Evolutionary conservation across 1,284 basidiomycete genomes (phyloP), one percentile per base, ranked within the genome.

Genomic region (Papiliotrema laurentii): DNA sequence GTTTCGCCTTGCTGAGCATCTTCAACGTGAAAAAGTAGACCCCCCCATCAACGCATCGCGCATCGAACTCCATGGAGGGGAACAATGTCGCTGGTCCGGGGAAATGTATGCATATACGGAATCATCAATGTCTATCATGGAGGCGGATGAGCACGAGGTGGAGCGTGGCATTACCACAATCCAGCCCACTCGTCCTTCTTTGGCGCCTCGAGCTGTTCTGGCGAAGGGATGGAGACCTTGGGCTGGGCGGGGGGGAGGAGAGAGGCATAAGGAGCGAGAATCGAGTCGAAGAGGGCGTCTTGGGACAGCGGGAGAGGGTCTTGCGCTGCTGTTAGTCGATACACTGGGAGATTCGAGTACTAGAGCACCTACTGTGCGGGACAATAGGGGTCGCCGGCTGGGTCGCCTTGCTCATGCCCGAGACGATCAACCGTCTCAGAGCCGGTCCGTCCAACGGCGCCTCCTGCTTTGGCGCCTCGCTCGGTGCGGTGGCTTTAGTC

Each of bases 1-100:
- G 89, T 73, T 94, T 94, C 67, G 90, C 89, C 10, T 75, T 94
- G 38, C 79, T 94, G 49, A 91, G 87, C 51, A 73, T 74, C 47
- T 74, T 74, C 60, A 70, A 64, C 45, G 68, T 68, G 25, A 68
- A 65, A 24, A 69, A 68, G 55, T 56, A 54, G 45, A 48, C n/a
- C 14, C 11, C 22, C n/a, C n/a, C n/a, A n/a, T n/a, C n/a, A n/a
- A n/a, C n/a, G n/a, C n/a, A n/a, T n/a, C n/a, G n/a, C n/a, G n/a
- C n/a, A n/a, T n/a, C n/a, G n/a, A n/a, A n/a, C n/a, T n/a, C n/a
- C n/a, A n/a, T n/a, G n/a, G n/a, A n/a, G n/a, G n/a, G n/a, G n/a
- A n/a, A n/a, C n/a, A n/a, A n/a, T 40, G 7, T 49, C 43, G 50
- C 40, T 21, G 25, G 37, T 22, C 30, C 14, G 39, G 35, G 16